phyloP scores from a whole-genome alignment of 2,329 filamentous ascomycete species.

The Colletotrichum karsti region DNA sequence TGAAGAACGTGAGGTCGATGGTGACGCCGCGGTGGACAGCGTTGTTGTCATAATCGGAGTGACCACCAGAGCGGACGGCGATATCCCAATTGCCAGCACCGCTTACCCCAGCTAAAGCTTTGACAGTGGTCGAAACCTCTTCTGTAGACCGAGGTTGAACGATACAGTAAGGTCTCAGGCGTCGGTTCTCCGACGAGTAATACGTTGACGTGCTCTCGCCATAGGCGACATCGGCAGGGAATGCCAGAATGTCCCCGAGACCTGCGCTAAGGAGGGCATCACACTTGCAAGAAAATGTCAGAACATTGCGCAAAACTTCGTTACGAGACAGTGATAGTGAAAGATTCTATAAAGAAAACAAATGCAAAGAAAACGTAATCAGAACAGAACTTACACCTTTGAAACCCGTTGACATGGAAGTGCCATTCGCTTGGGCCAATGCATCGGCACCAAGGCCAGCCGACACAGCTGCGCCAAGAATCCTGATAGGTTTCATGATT shows the following conservation, averaged over 20 bases:
- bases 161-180: conserved; percentile 34
- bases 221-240: conserved; percentile 4
- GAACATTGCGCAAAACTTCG: too few relatives aligned
- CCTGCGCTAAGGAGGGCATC: conserved; percentile 17
- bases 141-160: conserved; percentile 32
- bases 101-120: conserved; percentile 7
- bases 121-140: conserved; percentile 31
- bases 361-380: not conserved
- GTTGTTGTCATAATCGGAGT: conserved; percentile 52
- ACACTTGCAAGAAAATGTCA: conserved; percentile 5
- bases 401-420: not conserved
- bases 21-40: conserved; percentile 47
- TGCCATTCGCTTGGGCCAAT: too few relatives aligned
- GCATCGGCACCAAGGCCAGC: too few relatives aligned
- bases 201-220: conserved; percentile 8
- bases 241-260: conserved; percentile 4
- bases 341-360: not conserved
- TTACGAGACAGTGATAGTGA: too few relatives aligned
- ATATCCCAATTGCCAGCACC: conserved; percentile 26
- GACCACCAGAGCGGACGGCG: conserved; percentile 53
- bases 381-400: not conserved
- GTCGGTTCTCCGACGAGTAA: conserved; percentile 35
- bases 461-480: too few relatives aligned
- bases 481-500: too few relatives aligned
- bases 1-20: conserved; percentile 46